Conservation (phyloP, 176 grass and related monocot species). For the Bonia amplexicaulis region DNA sequence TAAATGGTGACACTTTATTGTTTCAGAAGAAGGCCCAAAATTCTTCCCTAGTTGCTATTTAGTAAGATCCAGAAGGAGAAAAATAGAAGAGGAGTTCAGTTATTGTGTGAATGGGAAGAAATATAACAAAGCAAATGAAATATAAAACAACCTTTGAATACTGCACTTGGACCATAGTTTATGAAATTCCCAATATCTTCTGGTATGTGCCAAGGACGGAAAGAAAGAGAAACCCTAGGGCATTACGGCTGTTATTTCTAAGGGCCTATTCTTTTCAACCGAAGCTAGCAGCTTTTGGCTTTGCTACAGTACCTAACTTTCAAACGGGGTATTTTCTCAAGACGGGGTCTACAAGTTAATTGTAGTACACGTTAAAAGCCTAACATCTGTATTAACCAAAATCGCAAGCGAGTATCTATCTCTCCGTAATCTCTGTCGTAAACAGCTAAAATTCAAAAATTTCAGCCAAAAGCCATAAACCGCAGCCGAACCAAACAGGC, state of each 20-base stretch:
- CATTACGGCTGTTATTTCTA: not conserved
- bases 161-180: not conserved
- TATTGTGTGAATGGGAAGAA: not conserved
- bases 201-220: not conserved
- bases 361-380: too few relatives aligned
- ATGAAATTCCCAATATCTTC: not conserved
- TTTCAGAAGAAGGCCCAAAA: conserved; percentile 12
- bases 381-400: too few relatives aligned
- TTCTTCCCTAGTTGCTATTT: not conserved
- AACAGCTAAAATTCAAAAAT: too few relatives aligned
- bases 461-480: too few relatives aligned
- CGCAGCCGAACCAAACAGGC: too few relatives aligned
- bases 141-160: conserved; percentile 5
- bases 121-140: not conserved
- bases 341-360: too few relatives aligned
- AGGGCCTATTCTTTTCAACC: too few relatives aligned
- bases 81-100: not conserved
- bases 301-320: too few relatives aligned
- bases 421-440: too few relatives aligned
- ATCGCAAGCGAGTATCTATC: too few relatives aligned
- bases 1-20: conserved; percentile 24
- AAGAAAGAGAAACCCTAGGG: not conserved
- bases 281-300: too few relatives aligned
- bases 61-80: not conserved
- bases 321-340: too few relatives aligned